Evolutionary conservation across 2,329 filamentous ascomycete genomes (phyloP), one percentile per base, ranked within the genome.

Genomic region (Fulvia fulva): DNA sequence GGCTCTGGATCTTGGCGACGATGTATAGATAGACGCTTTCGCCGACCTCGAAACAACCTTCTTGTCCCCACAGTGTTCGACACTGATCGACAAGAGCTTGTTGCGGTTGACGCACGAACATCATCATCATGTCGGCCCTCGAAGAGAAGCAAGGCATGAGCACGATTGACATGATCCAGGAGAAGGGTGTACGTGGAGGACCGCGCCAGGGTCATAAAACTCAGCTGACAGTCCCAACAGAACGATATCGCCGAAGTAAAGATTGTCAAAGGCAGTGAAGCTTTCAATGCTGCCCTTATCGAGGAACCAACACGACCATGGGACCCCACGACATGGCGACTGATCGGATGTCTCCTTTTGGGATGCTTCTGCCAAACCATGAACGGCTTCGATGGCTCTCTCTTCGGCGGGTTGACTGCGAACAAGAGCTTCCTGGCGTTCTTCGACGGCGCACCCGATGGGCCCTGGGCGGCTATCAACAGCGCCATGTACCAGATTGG

Each of bases 371-470:
- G 74, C 47, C 63, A 65, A 54, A 68, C 63, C 23, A 62, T 66
- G 57, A 83, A 83, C 68, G 82, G 82, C 26, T 85, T 81, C 62
- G 83, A 86, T 63, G 81, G 81, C 37, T 82, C 79, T 26, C 76
- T 86, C 51, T 81, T 84, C 65, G 79, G 78, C 57, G 78, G 78
- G 34, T 70, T 83, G 19, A 68, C 79, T 19, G 76, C 78, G 41
- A 83, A 83, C 71, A 73, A 72, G 26, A 61, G 66, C 16, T 80
- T 79, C 70, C 68, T 75, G 37, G 63, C 70, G 5, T 76, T 74
- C 64, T 80, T 78, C 68, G 60, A 75, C 34, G 76, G 74, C 28
- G 64, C 68, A 12, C 73, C 73, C 50, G 70, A 71, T 14, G 78
- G 78, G 26, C 72, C 73, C 23, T 77, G 76, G 76, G 73, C 76